Conservation (phyloP, 768 basidiomycete genomes). For the Candolleomyces efflorescens region DNA sequence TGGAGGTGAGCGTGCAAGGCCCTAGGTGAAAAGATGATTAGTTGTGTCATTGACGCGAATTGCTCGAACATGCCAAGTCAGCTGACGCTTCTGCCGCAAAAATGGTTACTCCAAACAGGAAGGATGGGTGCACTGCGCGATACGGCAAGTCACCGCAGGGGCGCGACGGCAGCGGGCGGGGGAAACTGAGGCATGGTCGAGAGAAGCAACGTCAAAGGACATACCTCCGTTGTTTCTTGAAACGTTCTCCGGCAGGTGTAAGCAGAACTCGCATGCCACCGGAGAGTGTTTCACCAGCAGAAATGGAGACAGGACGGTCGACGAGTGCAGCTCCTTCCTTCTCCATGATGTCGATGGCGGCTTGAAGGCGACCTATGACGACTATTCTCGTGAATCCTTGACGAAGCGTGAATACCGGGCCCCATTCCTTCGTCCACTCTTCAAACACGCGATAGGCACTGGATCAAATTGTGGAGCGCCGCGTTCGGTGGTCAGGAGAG, state of each 20-base stretch:
- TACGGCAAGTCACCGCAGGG: not conserved
- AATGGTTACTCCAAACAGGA: no score
- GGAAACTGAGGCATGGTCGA: not conserved
- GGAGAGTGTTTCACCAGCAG: slow-evolving; percentile 55
- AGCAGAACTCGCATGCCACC: slow-evolving; percentile 56
- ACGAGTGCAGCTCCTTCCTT: slow-evolving; percentile 55
- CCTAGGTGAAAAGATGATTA: slow-evolving; percentile 21
- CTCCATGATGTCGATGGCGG: slow-evolving; percentile 65
- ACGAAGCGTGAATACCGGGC: slow-evolving; percentile 54
- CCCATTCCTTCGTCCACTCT: slow-evolving; percentile 57
- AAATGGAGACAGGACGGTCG: slow-evolving; percentile 51
- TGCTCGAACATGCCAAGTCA: not conserved
- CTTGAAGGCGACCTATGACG: slow-evolving; percentile 48
- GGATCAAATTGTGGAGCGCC: not conserved
- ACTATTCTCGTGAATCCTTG: slow-evolving; percentile 42
- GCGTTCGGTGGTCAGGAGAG: no score
- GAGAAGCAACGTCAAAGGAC: slow-evolving; percentile 6
- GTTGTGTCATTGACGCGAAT: not conserved
- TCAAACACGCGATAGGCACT: slow-evolving; percentile 52
- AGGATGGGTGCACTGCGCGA: no score
- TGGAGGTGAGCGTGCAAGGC: slow-evolving; percentile 58
- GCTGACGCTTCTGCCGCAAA: no score
- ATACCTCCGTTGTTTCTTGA: slow-evolving; percentile 58
- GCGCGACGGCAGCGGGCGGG: not conserved
- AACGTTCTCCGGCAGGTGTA: slow-evolving; percentile 52